These are phyloP conservation scores for Oropetium thomaeum DNA, from an alignment of 176 grass and related monocot genomes.

Conservation along the genomic window DNA sequence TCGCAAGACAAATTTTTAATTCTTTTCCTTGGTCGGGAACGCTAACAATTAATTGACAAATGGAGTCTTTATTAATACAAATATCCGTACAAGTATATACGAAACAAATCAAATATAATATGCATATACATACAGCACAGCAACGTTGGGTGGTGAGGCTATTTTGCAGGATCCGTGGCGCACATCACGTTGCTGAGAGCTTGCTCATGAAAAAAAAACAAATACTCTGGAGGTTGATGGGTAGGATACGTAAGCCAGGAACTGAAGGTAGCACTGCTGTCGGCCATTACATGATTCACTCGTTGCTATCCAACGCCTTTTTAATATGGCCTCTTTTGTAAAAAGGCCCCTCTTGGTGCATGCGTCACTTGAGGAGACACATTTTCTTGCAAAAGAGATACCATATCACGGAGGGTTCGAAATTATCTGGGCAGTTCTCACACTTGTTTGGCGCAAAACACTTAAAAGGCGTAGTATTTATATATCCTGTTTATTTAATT, in stretches of 20 bases:
- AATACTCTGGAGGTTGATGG: neutral
- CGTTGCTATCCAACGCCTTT: neutral
- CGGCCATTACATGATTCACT: constrained; percentile 27
- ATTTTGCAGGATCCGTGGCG: neutral
- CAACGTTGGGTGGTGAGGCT: neutral
- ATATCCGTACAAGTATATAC: no score
- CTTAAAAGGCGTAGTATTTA: no score
- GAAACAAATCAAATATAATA: no score
- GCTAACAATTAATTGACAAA: no score
- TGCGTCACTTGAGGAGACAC: neutral
- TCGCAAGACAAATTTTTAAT: no score
- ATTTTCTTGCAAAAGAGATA: constrained; percentile 11
- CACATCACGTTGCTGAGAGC: constrained; percentile 3
- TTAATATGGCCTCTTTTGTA: neutral
- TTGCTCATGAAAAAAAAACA: constrained; percentile 12
- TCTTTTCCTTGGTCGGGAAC: no score
- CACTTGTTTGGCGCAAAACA: neutral
- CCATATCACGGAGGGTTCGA: neutral
- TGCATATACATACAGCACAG: neutral
- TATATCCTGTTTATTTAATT: no score
- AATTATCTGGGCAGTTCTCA: neutral
- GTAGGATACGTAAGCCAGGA: constrained; percentile 18
- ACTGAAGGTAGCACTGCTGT: constrained; percentile 27
- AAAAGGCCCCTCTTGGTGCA: neutral
- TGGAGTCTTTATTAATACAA: no score